phyloP scores from a whole-genome alignment of 495 filamentous ascomycete species.

The Podospora bellae-mahoneyi region DNA sequence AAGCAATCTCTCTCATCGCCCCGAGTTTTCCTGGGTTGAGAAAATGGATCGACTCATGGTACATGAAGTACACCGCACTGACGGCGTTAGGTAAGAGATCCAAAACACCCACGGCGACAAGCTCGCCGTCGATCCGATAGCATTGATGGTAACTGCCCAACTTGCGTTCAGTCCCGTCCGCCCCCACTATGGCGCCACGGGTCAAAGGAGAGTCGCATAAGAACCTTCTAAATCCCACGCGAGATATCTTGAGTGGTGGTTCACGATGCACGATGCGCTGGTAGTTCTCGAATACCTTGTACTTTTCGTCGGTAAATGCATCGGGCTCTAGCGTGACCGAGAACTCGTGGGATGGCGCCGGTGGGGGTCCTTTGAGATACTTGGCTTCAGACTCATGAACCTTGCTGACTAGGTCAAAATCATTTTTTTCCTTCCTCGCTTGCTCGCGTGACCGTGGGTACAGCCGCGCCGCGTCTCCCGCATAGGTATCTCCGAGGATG shows the following conservation, averaged over 20 bases:
- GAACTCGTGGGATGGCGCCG: conserved; percentile 75
- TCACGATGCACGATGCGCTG: conserved; percentile 80
- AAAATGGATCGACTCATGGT: conserved; percentile 75
- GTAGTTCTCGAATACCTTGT: conserved; percentile 77
- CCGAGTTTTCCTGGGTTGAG: conserved; percentile 86
- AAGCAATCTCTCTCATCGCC: conserved; percentile 76
- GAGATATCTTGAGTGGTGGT: conserved; percentile 60
- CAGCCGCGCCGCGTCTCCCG: conserved; percentile 64
- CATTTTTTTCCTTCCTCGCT: conserved; percentile 65
- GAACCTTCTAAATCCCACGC: conserved; percentile 71
- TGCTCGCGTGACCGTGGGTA: conserved; percentile 79
- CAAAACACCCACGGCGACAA: conserved; percentile 85
- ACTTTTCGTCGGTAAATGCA: conserved; percentile 85
- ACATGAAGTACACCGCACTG: conserved; percentile 93
- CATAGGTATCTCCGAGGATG: conserved; percentile 75
- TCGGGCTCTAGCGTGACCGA: conserved; percentile 77
- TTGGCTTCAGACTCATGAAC: conserved; percentile 66
- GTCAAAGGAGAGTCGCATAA: conserved; percentile 76
- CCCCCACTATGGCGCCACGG: conserved; percentile 42
- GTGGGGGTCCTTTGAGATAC: conserved; percentile 48
- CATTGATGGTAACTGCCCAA: conserved; percentile 94
- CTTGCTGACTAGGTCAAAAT: conserved; percentile 68
- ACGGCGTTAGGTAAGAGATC: conserved; percentile 84
- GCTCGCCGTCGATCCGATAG: conserved; percentile 83
- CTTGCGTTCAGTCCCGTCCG: conserved; percentile 52